phyloP scores from a whole-genome alignment of 2,329 filamentous ascomycete genomes.

The Chaetomium globosum region DNA sequence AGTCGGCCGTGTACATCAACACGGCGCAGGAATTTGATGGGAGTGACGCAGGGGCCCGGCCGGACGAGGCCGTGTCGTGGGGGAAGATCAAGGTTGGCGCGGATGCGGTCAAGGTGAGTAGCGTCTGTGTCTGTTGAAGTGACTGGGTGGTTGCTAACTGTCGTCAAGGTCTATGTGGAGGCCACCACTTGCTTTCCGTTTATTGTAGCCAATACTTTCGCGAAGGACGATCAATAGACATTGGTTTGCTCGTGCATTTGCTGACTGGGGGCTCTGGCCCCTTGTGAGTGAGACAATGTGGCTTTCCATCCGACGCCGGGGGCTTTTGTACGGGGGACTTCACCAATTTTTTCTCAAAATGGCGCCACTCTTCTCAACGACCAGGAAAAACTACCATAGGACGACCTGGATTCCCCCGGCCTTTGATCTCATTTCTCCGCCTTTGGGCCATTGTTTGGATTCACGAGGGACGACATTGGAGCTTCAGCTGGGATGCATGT shows the following conservation, averaged over 20 bases:
- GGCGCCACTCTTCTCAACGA: background rate
- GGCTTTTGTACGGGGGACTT: background rate
- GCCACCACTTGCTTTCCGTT: slow-evolving; percentile 67
- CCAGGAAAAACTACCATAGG: background rate
- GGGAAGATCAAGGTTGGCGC: slow-evolving; percentile 93
- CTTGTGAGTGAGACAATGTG: background rate
- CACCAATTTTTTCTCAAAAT: background rate
- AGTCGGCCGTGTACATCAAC: slow-evolving; percentile 97
- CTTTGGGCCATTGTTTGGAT: too few species aligned
- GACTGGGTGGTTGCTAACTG: slow-evolving; percentile 25
- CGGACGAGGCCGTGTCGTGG: slow-evolving; percentile 97
- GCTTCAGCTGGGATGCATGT: too few species aligned
- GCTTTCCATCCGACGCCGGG: background rate
- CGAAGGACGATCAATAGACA: slow-evolving; percentile 53
- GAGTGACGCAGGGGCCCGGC: slow-evolving; percentile 90
- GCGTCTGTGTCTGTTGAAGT: background rate
- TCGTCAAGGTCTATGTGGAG: slow-evolving; percentile 61
- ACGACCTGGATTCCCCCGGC: background rate
- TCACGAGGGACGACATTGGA: too few species aligned
- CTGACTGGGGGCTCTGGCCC: background rate
- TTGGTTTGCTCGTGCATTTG: background rate
- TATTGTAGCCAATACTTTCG: slow-evolving; percentile 69
- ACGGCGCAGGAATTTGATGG: slow-evolving; percentile 97
- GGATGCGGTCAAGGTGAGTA: slow-evolving; percentile 78
- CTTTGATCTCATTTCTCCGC: too few species aligned